Evolutionary conservation across 768 basidiomycete species (phyloP).

Genomic region (Russula olivacea): DNA sequence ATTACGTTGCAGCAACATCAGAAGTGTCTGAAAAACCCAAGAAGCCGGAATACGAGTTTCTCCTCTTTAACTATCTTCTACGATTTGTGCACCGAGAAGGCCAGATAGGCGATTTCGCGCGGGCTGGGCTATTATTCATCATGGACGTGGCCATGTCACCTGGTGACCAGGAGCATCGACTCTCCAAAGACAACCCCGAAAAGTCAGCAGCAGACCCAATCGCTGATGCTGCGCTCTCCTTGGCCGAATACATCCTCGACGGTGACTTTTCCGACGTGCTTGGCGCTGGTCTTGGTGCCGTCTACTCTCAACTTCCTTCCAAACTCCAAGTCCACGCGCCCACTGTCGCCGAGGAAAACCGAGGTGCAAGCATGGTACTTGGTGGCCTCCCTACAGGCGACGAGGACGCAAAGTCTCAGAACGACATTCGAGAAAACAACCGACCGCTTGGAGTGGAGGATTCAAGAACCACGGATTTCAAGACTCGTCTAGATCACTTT

Average conservation of each 20-base stretch:
- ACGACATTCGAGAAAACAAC: conserved; percentile 45
- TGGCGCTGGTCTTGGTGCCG: conserved; percentile 86
- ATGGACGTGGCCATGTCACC: conserved; percentile 97
- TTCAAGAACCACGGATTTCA: conserved; percentile 70
- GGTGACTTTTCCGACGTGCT: conserved; percentile 99
- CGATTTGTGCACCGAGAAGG: conserved; percentile 94
- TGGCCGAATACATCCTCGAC: conserved; percentile 91
- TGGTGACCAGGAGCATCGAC: conserved; percentile 43
- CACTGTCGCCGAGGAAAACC: conserved; percentile 34
- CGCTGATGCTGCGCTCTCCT: conserved; percentile 75
- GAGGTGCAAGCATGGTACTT: conserved; percentile 60
- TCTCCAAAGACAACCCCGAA: conserved; percentile 34
- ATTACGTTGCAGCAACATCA: conserved; percentile 5
- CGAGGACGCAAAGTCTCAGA: conserved; percentile 48
- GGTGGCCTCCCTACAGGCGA: conserved; percentile 56
- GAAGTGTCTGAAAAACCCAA: conserved; percentile 38
- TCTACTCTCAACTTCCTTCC: conserved; percentile 84
- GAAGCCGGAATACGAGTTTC: conserved; percentile 89
- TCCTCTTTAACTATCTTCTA: conserved; percentile 91
- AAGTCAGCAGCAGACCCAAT: conserved; percentile 51
- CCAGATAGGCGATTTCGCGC: conserved; percentile 86
- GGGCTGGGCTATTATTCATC: conserved; percentile 87
- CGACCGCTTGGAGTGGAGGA: conserved; percentile 67
- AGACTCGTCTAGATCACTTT: conserved; percentile 77
- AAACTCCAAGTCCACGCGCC: conserved; percentile 69